Conservation (phyloP, 441 rosid genomes). For the Jatropha multifida region DNA sequence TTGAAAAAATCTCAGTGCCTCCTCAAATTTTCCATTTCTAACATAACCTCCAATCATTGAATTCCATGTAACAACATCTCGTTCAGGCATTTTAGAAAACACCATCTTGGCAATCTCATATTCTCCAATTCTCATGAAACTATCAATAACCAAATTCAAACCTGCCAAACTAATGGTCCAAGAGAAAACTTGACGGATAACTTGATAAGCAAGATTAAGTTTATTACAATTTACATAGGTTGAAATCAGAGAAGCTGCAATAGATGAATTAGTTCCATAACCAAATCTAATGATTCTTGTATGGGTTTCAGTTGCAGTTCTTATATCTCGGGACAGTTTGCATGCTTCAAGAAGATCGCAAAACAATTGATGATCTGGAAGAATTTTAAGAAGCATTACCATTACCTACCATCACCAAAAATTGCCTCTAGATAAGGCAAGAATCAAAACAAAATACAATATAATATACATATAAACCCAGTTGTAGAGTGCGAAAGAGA, state of each 20-base stretch:
- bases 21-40: slow-evolving; percentile 42
- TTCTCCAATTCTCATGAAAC: slow-evolving; percentile 43
- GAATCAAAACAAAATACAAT: neutral
- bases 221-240: slow-evolving; percentile 49
- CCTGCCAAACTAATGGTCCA: slow-evolving; percentile 35
- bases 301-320: slow-evolving; percentile 48
- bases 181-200: slow-evolving; percentile 39
- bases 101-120: slow-evolving; percentile 49
- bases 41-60: slow-evolving; percentile 69
- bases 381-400: neutral
- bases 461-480: too few relatives aligned
- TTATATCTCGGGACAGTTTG: slow-evolving; percentile 41
- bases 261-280: slow-evolving; percentile 52
- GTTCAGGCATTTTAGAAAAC: slow-evolving; percentile 54
- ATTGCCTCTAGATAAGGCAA: neutral
- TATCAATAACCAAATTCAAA: slow-evolving; percentile 49
- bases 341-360: slow-evolving; percentile 46
- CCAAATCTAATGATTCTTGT: slow-evolving; percentile 58
- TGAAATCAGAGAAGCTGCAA: slow-evolving; percentile 46
- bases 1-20: slow-evolving; percentile 43
- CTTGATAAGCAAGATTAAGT: slow-evolving; percentile 35
- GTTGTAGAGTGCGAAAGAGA: too few relatives aligned
- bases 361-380: slow-evolving; percentile 45
- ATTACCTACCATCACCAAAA: neutral
- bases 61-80: slow-evolving; percentile 86